Base-by-base conservation (phyloP, 2,329 filamentous ascomycete genomes). In the Aspergillus luchuensis region DNA sequence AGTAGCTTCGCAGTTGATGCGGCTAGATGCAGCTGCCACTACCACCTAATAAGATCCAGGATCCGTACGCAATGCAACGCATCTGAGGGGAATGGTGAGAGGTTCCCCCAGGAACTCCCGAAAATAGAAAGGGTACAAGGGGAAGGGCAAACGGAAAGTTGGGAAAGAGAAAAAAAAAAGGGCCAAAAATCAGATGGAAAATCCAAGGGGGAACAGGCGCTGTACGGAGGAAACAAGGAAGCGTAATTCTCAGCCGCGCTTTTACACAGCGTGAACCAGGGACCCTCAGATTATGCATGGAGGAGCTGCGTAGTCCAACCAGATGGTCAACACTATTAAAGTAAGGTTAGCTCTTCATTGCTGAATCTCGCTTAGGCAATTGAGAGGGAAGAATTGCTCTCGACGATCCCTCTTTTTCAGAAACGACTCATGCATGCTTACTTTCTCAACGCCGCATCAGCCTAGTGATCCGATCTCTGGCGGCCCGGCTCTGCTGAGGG, bases 261-360 rank as follows among this genome's bases (percentile, higher is more conserved):
- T 55, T 66, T 61, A 50, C 56, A 60, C 60, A 49, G 59, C 39
- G 61, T 56, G 59, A 53, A 59, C 45, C 59, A 56, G 38, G 58
- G 52, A 65, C 58, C 47, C 57, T 61, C 58, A 58, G 52, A 57
- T 59, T 54, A 61, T 62, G 64, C 60, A 61, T 60, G 61, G 57
- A 33, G 58, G 64, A 59, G 41, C 53, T 59, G 64, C 61, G 67
- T 67, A 69, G 64, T 64, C 60, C 60, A 58, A 45, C 56, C 49
- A 66, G 54, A 61, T 43, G 59, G 58, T 58, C 58, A 56, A 60
- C 59, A 56, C 64, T 61, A 63, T 62, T 65, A 56, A 57, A 67
- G 66, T 66, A 68, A 66, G 65, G 66, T 62, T 66, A 62, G 66
- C 63, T 67, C 63, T 62, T 61, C 58, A 58, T 62, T 58, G 39